A percentile compares a stretch with the other conserved stretches of the same genome.
Evolutionary conservation across 1,139 yeast species (phyloP).

Genomic region (Lodderomyces jiufengensis): DNA sequence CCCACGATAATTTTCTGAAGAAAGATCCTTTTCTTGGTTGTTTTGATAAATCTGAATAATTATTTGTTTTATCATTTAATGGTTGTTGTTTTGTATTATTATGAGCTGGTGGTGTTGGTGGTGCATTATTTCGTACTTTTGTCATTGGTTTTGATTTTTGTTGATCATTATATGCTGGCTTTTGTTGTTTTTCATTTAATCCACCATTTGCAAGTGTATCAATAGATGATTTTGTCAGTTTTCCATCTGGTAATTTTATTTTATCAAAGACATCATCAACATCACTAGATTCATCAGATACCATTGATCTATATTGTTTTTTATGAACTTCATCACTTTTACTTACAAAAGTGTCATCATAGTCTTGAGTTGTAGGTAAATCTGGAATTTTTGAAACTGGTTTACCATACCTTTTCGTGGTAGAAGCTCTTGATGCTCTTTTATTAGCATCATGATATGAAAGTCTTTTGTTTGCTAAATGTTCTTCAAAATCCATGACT

Average conservation of each 20-base stretch:
- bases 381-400: constrained; percentile 34
- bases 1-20: constrained; percentile 64
- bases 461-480: constrained; percentile 37
- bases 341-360: constrained; percentile 38
- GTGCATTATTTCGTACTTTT: constrained; percentile 20
- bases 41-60: constrained; percentile 16
- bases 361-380: constrained; percentile 23
- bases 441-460: constrained; percentile 32
- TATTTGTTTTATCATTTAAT: constrained; percentile 32
- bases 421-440: constrained; percentile 21
- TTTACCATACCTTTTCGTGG: constrained; percentile 21
- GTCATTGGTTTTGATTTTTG: constrained; percentile 23
- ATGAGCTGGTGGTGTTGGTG: constrained; percentile 20
- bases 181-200: constrained; percentile 19
- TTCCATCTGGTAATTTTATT: constrained; percentile 41
- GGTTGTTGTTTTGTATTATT: constrained; percentile 20
- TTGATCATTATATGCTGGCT: constrained; percentile 14
- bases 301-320: constrained; percentile 13
- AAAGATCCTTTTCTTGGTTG: constrained; percentile 46
- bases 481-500: constrained; percentile 43
- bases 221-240: constrained; percentile 15
- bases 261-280: constrained; percentile 37
- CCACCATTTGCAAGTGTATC: constrained; percentile 14
- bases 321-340: constrained; percentile 24
- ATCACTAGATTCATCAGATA: constrained; percentile 16